Conservation (phyloP, 805 yeast genomes). For the Clavispora asparagi region DNA sequence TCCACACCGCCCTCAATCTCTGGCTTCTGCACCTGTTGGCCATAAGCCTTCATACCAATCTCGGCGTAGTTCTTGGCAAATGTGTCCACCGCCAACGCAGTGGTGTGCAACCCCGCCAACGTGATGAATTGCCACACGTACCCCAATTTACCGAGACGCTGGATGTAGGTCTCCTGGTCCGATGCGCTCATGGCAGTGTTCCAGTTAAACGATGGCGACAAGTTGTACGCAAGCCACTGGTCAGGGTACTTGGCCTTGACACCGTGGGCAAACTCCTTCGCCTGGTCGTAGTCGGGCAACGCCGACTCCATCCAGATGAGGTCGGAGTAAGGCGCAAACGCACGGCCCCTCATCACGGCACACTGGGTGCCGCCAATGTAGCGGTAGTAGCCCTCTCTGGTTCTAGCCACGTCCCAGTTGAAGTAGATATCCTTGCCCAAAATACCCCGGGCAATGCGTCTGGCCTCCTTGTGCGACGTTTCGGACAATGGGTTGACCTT, state of each 20-base stretch:
- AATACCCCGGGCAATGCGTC: conserved; percentile 65
- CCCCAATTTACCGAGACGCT: conserved; percentile 81
- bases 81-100: conserved; percentile 84
- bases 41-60: conserved; percentile 95
- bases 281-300: conserved; percentile 89
- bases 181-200: conserved; percentile 81
- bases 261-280: conserved; percentile 91
- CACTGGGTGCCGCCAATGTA: conserved; percentile 96
- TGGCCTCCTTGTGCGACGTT: conserved; percentile 75
- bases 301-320: conserved; percentile 98
- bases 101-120: conserved; percentile 93
- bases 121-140: conserved; percentile 98
- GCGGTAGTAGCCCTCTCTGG: conserved; percentile 95
- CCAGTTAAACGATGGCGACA: conserved; percentile 98
- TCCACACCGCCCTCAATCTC: conserved; percentile 89
- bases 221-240: conserved; percentile 95
- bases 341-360: conserved; percentile 95
- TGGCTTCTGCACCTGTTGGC: conserved; percentile 76
- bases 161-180: conserved; percentile 88
- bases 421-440: conserved; percentile 81
- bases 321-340: conserved; percentile 92
- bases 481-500: conserved; percentile 72
- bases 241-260: conserved; percentile 75
- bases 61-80: conserved; percentile 74
- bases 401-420: conserved; percentile 94